Percentiles rank a stretch among this genome's conserved stretches.
These are phyloP conservation scores for Calonectria ilicicola DNA, from an alignment of 2,329 filamentous ascomycete species.

Conservation along the genomic window DNA sequence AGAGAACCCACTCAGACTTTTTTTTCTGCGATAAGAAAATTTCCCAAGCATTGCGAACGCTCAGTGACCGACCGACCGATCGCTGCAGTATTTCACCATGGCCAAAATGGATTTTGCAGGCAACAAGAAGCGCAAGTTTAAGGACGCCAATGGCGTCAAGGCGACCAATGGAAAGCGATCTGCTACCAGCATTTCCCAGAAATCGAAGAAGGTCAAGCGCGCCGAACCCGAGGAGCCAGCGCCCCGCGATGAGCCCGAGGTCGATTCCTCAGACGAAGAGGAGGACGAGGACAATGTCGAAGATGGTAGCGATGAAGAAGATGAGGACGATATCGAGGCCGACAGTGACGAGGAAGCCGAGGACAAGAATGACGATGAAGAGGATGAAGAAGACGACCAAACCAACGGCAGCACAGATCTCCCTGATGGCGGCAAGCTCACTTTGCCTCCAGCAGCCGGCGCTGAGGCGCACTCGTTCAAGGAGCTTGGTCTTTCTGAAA, in stretches of 20 bases:
- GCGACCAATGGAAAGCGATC: slow-evolving; percentile 37
- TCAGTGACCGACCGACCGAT: slow-evolving; percentile 22
- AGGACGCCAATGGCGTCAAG: slow-evolving; percentile 48
- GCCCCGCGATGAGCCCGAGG: slow-evolving; percentile 41
- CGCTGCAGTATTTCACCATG: slow-evolving; percentile 25
- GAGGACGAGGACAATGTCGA: slow-evolving; percentile 43
- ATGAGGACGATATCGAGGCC: slow-evolving; percentile 44
- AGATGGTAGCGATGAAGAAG: slow-evolving; percentile 44
- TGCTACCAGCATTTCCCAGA: slow-evolving; percentile 46
- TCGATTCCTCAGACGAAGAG: slow-evolving; percentile 42
- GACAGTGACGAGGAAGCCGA: slow-evolving; percentile 43
- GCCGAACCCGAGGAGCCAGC: slow-evolving; percentile 44
- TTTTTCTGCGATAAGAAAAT: slow-evolving; percentile 45
- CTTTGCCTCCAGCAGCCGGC: slow-evolving; percentile 63
- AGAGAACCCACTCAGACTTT: slow-evolving; percentile 28
- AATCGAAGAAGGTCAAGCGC: slow-evolving; percentile 58
- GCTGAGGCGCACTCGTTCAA: slow-evolving; percentile 78
- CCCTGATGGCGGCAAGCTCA: slow-evolving; percentile 54
- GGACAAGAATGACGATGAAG: slow-evolving; percentile 43
- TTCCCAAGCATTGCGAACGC: slow-evolving; percentile 30
- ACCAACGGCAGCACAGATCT: slow-evolving; percentile 49
- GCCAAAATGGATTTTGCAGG: slow-evolving; percentile 49
- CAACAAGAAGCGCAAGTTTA: slow-evolving; percentile 60
- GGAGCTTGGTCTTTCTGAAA: slow-evolving; percentile 87
- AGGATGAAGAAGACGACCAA: slow-evolving; percentile 45